Evolutionary conservation across 73 alveolate genomes (phyloP), one percentile per base, ranked within the genome.

Genomic region (Symbiodinium pilosum): DNA sequence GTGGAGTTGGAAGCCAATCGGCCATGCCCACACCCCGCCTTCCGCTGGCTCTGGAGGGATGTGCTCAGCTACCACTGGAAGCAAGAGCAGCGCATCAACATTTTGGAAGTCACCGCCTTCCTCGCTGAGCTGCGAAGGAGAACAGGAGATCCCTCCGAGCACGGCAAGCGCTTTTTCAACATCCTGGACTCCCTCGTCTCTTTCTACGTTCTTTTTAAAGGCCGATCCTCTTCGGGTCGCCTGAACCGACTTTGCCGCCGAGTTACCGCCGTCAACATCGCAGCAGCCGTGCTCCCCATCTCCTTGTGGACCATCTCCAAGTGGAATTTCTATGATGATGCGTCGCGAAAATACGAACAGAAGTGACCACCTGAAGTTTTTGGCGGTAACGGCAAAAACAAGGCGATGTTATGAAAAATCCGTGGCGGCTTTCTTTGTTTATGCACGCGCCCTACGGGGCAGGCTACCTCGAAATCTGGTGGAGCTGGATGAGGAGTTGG

Each of bases 21-120:
- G n/a, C n/a, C n/a, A n/a, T 16, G 24, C 64, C 69, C 69, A 1
- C 59, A 87, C 85, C 86, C 94, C 26, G 94, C 71, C n/a, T 87
- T 39, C 26, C 68, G 51, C 12, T 87, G 95, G 87, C 39, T 39
- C 0, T 89, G 95, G 95, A 9, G 43, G 36, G 51, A 40, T 43
- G 59, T 30, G 47, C 54, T 59, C 39, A 0, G 52, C 2, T 68
- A 11, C 84, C 14, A 34, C 0, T 89, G 86, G 86, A 43, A 32
- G 21, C 39, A 26, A 8, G 24, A 16, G 44, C 95, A 89, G 42
- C 95, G 43, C 52, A 89, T 89, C 73, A 59, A 89, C 51, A 12
- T 89, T 44, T 69, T 87, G 0, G 95, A 87, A 26, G 21, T 87
- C 21, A 24, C 68, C 6, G 95, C 95, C 0, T 36, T 87, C 44